phyloP scores from a whole-genome alignment of 768 basidiomycete genomes.

The Podaxis pistillaris region DNA sequence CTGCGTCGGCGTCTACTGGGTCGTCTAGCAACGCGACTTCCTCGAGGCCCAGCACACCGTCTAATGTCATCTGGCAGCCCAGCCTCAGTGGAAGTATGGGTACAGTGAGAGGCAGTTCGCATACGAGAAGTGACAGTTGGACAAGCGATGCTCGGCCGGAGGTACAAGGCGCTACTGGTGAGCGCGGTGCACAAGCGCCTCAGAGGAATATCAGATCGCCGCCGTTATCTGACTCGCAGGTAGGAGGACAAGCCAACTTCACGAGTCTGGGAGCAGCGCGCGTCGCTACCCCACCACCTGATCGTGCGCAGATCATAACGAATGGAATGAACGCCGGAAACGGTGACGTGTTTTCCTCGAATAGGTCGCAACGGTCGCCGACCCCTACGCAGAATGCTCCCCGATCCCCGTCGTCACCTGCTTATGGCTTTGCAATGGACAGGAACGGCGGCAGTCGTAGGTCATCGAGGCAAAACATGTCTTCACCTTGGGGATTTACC shows the following conservation, averaged over 20 bases:
- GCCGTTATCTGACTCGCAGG: conserved; percentile 2
- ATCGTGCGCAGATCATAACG: conserved; percentile 3
- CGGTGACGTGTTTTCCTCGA: conserved; percentile 11
- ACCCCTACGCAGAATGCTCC: conserved; percentile 63
- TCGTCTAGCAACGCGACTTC: not conserved
- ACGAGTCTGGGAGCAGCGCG: not conserved
- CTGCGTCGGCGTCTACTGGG: conserved; percentile 19
- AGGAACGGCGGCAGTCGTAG: conserved; percentile 40
- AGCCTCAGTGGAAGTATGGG: conserved; percentile 21
- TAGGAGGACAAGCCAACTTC: not conserved
- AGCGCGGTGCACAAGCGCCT: not conserved
- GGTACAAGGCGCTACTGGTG: not conserved
- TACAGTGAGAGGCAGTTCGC: conserved; percentile 27
- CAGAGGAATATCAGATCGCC: conserved; percentile 6
- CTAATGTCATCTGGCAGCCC: conserved; percentile 71
- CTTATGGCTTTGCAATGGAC: conserved; percentile 41
- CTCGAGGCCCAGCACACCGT: conserved; percentile 67
- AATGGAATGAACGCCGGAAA: not conserved
- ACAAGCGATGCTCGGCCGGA: conserved; percentile 33
- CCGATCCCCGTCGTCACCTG: conserved; percentile 54
- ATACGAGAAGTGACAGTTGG: conserved; percentile 62
- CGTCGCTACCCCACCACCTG: conserved; percentile 2
- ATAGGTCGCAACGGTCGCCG: conserved; percentile 46
- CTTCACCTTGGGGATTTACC: conserved; percentile 49
- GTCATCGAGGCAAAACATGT: conserved; percentile 53